phyloP scores from a whole-genome alignment of 2,329 filamentous ascomycete genomes.

The Colletotrichum sp. region DNA sequence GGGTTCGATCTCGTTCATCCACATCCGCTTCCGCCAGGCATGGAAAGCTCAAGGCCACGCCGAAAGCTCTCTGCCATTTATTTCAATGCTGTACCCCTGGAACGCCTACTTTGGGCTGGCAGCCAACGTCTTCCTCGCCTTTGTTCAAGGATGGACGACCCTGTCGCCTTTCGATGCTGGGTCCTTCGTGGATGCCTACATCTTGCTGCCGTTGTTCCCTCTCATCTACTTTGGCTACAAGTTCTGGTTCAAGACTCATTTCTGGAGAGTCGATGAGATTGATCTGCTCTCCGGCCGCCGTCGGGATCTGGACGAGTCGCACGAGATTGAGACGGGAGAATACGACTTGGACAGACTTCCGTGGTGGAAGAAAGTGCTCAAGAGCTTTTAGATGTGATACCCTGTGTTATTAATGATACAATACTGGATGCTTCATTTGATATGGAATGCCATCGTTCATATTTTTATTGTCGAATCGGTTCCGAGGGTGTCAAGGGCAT shows the following conservation, averaged over 20 bases:
- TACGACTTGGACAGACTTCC: slow-evolving; percentile 27
- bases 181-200: slow-evolving; percentile 68
- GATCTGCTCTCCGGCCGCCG: slow-evolving; percentile 63
- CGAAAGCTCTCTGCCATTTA: slow-evolving; percentile 60
- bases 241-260: slow-evolving; percentile 55
- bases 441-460: too few species aligned
- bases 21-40: slow-evolving; percentile 73
- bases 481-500: too few species aligned
- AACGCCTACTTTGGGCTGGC: slow-evolving; percentile 64
- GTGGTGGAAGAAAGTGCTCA: slow-evolving; percentile 50
- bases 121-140: slow-evolving; percentile 63
- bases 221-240: slow-evolving; percentile 64
- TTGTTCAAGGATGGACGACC: slow-evolving; percentile 67
- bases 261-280: slow-evolving; percentile 56
- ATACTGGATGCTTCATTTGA: background rate
- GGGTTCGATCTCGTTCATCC: slow-evolving; percentile 72
- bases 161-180: slow-evolving; percentile 62
- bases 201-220: slow-evolving; percentile 63
- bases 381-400: slow-evolving; percentile 38
- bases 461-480: too few species aligned
- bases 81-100: slow-evolving; percentile 59
- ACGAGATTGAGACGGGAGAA: slow-evolving; percentile 33
- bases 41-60: slow-evolving; percentile 64
- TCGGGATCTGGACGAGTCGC: slow-evolving; percentile 56
- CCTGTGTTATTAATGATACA: background rate